These are phyloP conservation scores for Phaeosphaeria sp. DNA, from an alignment of 2,329 filamentous ascomycete genomes.

Conservation along the genomic window DNA sequence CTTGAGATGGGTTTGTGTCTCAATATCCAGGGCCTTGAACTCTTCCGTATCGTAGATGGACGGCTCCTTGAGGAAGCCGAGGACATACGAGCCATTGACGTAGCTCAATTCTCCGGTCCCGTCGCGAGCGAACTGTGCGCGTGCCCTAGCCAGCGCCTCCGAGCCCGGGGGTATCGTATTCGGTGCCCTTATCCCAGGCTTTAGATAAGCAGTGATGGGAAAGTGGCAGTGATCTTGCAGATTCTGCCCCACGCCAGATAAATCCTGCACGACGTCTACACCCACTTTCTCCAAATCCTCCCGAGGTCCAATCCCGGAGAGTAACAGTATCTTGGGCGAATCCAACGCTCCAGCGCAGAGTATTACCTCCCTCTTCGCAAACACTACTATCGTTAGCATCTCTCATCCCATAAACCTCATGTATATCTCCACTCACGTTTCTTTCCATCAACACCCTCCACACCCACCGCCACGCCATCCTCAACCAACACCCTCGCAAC, in stretches of 20 bases:
- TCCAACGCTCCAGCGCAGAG: constrained; percentile 1
- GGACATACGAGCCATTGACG: constrained; percentile 1
- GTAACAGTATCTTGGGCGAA: constrained; percentile 60
- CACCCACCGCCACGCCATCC: constrained; percentile 1
- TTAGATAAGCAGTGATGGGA: constrained; percentile 1
- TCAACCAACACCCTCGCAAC: constrained; percentile 5
- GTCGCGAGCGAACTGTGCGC: not conserved
- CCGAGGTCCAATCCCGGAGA: constrained; percentile 65
- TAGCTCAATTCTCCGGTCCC: constrained; percentile 1
- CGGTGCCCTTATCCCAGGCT: not conserved
- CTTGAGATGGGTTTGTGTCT: not conserved
- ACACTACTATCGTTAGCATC: not conserved
- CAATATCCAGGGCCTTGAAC: not conserved
- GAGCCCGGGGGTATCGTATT: not conserved
- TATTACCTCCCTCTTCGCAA: constrained; percentile 2
- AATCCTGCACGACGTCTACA: constrained; percentile 61
- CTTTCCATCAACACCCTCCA: not conserved
- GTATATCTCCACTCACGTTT: constrained; percentile 1
- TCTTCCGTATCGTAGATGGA: not conserved
- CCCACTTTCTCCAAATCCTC: constrained; percentile 57
- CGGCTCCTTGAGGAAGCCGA: constrained; percentile 5
- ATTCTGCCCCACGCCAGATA: constrained; percentile 54
- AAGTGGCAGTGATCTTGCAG: constrained; percentile 9
- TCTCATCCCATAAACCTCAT: not conserved
- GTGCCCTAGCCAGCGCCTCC: not conserved